phyloP scores from a whole-genome alignment of 345 rosid genomes.

The Populus ilicifolia region DNA sequence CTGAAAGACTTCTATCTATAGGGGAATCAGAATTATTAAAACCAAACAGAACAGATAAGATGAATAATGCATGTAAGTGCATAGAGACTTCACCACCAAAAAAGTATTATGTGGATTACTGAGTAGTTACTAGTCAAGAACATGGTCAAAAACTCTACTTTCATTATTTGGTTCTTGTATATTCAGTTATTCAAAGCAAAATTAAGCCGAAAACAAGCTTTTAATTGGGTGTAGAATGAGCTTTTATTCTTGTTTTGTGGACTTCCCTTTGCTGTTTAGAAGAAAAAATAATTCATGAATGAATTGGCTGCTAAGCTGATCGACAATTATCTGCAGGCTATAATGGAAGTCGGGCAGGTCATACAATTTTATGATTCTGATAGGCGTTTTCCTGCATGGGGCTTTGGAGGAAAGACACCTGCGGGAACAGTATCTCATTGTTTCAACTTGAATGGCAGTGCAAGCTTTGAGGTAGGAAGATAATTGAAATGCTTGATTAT shows the following conservation, averaged over 20 bases:
- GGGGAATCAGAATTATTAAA: not conserved
- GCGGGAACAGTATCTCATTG: conserved; percentile 64
- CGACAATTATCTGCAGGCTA: conserved; percentile 47
- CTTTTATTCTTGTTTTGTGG: not conserved
- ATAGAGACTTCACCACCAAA: too few relatives aligned
- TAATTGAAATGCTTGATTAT: not conserved
- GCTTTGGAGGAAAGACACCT: conserved; percentile 72
- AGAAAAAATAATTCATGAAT: not conserved
- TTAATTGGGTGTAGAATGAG: not conserved
- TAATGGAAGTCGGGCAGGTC: conserved; percentile 80
- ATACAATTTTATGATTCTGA: conserved; percentile 85
- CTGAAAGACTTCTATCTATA: not conserved
- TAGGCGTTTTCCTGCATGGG: conserved; percentile 78
- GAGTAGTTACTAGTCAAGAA: too few relatives aligned
- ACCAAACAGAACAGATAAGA: not conserved
- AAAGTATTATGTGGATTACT: too few relatives aligned
- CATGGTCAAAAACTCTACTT: too few relatives aligned
- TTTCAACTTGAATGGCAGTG: conserved; percentile 66
- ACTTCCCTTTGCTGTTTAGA: not conserved
- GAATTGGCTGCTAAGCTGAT: conserved; percentile 1
- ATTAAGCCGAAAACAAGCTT: not conserved
- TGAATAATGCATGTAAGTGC: not conserved
- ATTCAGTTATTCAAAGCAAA: not conserved
- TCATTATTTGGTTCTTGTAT: too few relatives aligned
- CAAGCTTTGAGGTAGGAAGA: conserved; percentile 53